phyloP scores from a whole-genome alignment of 139 green algal genomes.

The Trebouxia sp. region DNA sequence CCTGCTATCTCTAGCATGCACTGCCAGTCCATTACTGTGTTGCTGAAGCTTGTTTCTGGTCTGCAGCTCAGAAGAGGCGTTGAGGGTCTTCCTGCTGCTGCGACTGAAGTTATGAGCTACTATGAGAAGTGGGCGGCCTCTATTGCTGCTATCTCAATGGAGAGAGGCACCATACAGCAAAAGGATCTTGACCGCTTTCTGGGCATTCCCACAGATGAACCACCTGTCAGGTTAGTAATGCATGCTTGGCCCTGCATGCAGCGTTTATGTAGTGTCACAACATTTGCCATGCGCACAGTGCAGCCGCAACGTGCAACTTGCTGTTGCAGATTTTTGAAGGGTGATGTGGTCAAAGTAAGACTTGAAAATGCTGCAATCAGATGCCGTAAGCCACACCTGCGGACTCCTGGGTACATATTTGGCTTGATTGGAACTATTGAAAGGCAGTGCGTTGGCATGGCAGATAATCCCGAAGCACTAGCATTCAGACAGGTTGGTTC shows the following conservation, averaged over 20 bases:
- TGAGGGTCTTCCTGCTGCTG: neutral
- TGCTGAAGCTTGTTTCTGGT: neutral
- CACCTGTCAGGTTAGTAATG: constrained; percentile 31
- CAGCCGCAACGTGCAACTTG: neutral
- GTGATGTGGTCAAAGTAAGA: neutral
- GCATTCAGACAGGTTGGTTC: constrained; percentile 19
- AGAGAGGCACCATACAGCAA: constrained; percentile 40
- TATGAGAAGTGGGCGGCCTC: constrained; percentile 47
- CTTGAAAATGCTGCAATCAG: constrained; percentile 37
- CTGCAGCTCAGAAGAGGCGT: neutral
- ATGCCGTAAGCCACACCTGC: constrained; percentile 48
- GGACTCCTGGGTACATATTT: constrained; percentile 52
- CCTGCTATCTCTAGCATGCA: neutral
- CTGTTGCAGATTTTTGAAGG: neutral
- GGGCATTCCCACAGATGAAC: constrained; percentile 31
- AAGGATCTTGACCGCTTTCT: constrained; percentile 44
- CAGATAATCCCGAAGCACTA: constrained; percentile 1
- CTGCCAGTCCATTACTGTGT: too few relatives aligned
- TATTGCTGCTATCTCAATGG: constrained; percentile 36
- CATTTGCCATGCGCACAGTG: neutral
- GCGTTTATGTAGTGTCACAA: neutral
- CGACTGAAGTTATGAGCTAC: constrained; percentile 11
- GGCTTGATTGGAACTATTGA: constrained; percentile 39
- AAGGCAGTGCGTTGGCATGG: constrained; percentile 16
- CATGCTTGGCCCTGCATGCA: neutral